Conservation (phyloP, 768 basidiomycete genomes). For the Russula olivacea region DNA sequence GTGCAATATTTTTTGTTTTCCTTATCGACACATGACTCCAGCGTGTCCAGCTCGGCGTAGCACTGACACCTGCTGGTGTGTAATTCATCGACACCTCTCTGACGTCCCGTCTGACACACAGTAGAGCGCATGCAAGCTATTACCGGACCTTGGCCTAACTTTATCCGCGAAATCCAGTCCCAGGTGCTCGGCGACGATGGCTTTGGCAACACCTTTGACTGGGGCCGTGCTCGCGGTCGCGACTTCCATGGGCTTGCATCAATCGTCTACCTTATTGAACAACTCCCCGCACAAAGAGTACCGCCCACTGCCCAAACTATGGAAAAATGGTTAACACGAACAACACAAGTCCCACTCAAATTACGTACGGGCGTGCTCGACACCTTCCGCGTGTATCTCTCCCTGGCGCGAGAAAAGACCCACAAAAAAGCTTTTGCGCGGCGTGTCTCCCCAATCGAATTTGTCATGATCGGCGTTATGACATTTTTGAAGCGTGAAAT, state of each 20-base stretch:
- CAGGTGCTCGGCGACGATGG: conserved; percentile 41
- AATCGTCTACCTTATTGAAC: conserved; percentile 32
- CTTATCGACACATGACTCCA: conserved; percentile 27
- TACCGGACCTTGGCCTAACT: conserved; percentile 48
- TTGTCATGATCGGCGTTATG: conserved; percentile 51
- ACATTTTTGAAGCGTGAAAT: conserved; percentile 45
- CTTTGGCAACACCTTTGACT: conserved; percentile 30
- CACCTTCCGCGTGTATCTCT: conserved; percentile 44
- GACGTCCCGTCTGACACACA: conserved; percentile 7
- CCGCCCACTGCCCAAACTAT: conserved; percentile 25
- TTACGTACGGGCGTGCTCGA: conserved; percentile 35
- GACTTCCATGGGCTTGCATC: conserved; percentile 35
- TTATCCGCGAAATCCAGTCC: conserved; percentile 52
- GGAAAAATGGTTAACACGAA: conserved; percentile 30
- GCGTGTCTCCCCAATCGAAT: conserved; percentile 60
- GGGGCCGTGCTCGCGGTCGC: conserved; percentile 35
- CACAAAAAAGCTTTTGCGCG: conserved; percentile 34
- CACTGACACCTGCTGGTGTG: conserved; percentile 62
- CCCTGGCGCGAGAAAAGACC: conserved; percentile 38
- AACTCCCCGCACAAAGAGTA: conserved; percentile 24
- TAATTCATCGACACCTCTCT: background rate
- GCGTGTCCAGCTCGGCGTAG: conserved; percentile 77
- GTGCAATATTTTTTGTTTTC: background rate
- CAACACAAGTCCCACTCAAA: conserved; percentile 28
- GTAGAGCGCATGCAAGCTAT: conserved; percentile 66